Conservation (phyloP, 129 eudicot genomes). For the Escallonia rubra region DNA sequence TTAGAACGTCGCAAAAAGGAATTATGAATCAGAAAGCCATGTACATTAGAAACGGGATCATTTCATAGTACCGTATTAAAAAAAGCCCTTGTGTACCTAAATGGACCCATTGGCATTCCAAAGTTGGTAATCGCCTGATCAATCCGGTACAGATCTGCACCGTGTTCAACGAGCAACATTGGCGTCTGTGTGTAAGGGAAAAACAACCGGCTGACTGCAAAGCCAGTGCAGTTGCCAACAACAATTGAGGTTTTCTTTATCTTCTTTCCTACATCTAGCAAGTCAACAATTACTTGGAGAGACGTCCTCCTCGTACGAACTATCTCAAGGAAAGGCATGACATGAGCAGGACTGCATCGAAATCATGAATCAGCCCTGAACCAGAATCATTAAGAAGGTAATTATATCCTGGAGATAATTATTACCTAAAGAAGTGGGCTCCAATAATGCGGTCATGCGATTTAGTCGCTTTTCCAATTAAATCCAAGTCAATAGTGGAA, state of each 20-base stretch:
- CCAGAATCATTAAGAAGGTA: not conserved
- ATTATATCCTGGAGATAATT: not conserved
- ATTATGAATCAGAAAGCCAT: not conserved
- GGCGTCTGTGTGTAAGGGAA: constrained; percentile 40
- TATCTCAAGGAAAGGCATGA: constrained; percentile 52
- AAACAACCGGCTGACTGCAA: constrained; percentile 37
- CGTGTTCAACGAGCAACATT: constrained; percentile 36
- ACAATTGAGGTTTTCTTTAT: constrained; percentile 49
- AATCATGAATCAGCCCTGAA: not conserved
- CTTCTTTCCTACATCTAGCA: constrained; percentile 43
- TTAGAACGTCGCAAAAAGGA: not conserved
- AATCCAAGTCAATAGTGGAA: constrained; percentile 29
- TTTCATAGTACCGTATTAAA: not conserved
- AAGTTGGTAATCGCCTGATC: constrained; percentile 43
- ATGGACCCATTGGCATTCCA: constrained; percentile 58
- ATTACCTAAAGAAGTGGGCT: constrained; percentile 55
- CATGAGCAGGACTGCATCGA: constrained; percentile 34
- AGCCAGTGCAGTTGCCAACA: constrained; percentile 42
- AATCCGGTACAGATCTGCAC: constrained; percentile 39
- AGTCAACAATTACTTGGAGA: constrained; percentile 50
- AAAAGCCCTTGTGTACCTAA: constrained; percentile 33
- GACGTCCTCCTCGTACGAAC: constrained; percentile 37
- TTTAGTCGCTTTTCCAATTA: constrained; percentile 30
- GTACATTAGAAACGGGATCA: not conserved
- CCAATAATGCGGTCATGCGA: constrained; percentile 37